These are phyloP conservation scores for Mycena belliarum DNA, from an alignment of 768 basidiomycete genomes.

Conservation along the genomic window DNA sequence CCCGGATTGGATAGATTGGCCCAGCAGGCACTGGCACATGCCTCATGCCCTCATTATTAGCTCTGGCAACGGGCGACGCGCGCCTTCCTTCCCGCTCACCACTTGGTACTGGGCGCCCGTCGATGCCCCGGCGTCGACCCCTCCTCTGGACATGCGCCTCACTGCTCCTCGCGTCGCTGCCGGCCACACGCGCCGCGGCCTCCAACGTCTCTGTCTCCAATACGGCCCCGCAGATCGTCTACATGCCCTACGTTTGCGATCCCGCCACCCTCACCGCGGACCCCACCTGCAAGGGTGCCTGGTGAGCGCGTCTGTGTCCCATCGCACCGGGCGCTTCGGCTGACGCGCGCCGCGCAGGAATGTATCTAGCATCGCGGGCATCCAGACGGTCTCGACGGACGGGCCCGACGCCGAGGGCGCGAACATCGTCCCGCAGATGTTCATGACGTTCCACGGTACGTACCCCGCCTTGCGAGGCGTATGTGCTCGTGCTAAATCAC, in stretches of 20 bases:
- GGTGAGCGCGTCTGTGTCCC: constrained; percentile 33
- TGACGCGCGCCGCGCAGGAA: constrained; percentile 28
- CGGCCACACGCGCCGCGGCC: constrained; percentile 5
- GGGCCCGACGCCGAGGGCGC: constrained; percentile 45
- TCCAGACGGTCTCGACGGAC: constrained; percentile 35
- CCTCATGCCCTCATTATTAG: constrained; percentile 6
- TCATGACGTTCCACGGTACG: constrained; percentile 55
- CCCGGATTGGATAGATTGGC: constrained; percentile 11
- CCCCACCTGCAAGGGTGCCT: constrained; percentile 42
- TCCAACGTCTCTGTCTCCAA: constrained; percentile 40
- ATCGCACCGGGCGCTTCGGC: background rate
- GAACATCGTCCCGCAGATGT: constrained; percentile 56
- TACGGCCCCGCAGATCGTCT: constrained; percentile 42
- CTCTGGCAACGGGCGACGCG: constrained; percentile 1
- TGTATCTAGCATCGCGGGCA: constrained; percentile 24
- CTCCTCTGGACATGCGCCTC: background rate
- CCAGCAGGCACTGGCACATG: background rate
- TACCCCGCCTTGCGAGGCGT: background rate
- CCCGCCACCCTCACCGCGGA: constrained; percentile 17
- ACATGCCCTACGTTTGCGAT: constrained; percentile 51
- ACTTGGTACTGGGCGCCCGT: background rate
- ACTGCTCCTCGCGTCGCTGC: background rate
- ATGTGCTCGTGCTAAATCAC: background rate
- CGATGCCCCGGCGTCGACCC: constrained; percentile 11
- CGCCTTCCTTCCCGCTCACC: background rate